These are phyloP conservation scores for Candida yuanshanica DNA, from an alignment of 805 yeast genomes.

Conservation along the genomic window DNA sequence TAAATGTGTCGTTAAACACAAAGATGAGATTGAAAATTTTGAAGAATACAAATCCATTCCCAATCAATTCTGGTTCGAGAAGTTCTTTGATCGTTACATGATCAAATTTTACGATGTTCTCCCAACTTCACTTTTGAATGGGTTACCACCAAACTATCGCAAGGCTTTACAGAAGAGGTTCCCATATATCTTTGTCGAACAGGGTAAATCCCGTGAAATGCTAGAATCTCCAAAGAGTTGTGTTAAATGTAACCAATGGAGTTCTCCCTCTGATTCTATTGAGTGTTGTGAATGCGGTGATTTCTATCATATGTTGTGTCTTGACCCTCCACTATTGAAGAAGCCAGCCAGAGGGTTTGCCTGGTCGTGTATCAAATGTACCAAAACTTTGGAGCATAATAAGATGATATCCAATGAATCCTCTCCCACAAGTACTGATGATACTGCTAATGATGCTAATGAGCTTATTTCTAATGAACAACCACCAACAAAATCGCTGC, in stretches of 20 bases:
- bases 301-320: constrained; percentile 73
- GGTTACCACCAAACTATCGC: constrained; percentile 54
- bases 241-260: constrained; percentile 80
- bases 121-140: constrained; percentile 52
- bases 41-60: constrained; percentile 53
- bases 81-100: constrained; percentile 82
- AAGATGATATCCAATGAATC: constrained; percentile 14
- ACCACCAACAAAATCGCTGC: constrained; percentile 24
- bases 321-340: constrained; percentile 74
- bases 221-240: constrained; percentile 64
- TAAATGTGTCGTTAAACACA: constrained; percentile 61
- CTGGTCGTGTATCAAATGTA: constrained; percentile 84
- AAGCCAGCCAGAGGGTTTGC: constrained; percentile 86
- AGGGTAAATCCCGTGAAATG: constrained; percentile 56
- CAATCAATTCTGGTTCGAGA: constrained; percentile 76
- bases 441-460: constrained; percentile 2
- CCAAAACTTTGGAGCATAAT: constrained; percentile 34
- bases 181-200: constrained; percentile 71
- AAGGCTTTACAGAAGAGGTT: constrained; percentile 61
- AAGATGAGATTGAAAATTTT: constrained; percentile 49
- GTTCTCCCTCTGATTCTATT: constrained; percentile 65
- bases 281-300: constrained; percentile 73
- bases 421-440: not conserved
- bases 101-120: constrained; percentile 74
- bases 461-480: not conserved